Percentiles rank a stretch among this genome's conserved stretches.
Conservation (phyloP, 768 basidiomycete species). For the Agrocybe pediades region DNA sequence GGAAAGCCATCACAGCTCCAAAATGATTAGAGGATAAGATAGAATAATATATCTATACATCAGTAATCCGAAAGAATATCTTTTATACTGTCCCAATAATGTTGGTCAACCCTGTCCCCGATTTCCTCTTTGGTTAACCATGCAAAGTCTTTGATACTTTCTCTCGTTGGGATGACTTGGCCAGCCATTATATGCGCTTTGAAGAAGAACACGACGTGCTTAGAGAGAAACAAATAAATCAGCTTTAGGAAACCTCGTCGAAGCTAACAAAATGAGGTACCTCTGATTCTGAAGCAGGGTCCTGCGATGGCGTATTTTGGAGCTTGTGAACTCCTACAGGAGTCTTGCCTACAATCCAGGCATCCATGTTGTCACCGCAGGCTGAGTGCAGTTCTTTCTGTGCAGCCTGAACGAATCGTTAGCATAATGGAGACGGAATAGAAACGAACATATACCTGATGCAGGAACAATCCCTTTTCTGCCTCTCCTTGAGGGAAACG, state of each 20-base stretch:
- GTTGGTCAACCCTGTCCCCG: constrained; percentile 58
- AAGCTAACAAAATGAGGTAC: constrained; percentile 25
- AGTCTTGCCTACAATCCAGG: constrained; percentile 90
- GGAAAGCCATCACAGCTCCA: constrained; percentile 55
- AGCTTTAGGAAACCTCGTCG: neutral
- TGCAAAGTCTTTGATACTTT: constrained; percentile 72
- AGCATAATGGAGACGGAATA: neutral
- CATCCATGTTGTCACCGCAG: constrained; percentile 85
- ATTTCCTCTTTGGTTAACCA: constrained; percentile 97
- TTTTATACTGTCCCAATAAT: constrained; percentile 78
- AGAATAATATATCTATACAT: constrained; percentile 7
- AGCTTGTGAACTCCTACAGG: constrained; percentile 82
- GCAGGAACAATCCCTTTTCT: constrained; percentile 67
- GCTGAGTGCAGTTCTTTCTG: constrained; percentile 66
- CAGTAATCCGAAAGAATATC: constrained; percentile 64
- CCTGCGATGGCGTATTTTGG: constrained; percentile 26
- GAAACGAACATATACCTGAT: constrained; percentile 53
- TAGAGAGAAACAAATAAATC: neutral
- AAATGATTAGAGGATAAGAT: constrained; percentile 23
- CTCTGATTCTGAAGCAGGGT: constrained; percentile 32
- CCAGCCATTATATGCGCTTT: constrained; percentile 94
- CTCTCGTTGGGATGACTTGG: constrained; percentile 64
- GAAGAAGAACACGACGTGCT: constrained; percentile 87
- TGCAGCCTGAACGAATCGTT: constrained; percentile 57
- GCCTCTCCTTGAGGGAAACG: constrained; percentile 75